A percentile compares a stretch with the other conserved stretches of the same genome.
Conservation (phyloP, 1,284 basidiomycete genomes). For the Ceratobasidium sp. region DNA sequence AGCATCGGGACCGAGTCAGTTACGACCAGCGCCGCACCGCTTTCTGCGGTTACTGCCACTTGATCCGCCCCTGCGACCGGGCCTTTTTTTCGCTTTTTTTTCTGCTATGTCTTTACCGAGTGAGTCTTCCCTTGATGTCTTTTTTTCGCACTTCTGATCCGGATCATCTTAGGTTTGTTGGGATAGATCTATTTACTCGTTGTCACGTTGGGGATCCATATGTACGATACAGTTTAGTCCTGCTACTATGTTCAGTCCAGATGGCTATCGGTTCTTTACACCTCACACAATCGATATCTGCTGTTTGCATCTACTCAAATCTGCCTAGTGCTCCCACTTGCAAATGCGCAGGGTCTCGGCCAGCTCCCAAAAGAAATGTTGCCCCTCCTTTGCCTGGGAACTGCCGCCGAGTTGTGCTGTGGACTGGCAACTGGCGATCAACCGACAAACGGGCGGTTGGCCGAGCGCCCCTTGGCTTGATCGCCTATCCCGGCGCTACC, state of each 20-base stretch:
- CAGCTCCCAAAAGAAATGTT: background rate
- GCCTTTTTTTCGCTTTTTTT: slow-evolving; percentile 19
- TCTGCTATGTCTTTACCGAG: slow-evolving; percentile 23
- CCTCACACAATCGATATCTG: slow-evolving; percentile 31
- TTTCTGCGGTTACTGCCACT: slow-evolving; percentile 24
- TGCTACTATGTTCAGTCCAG: slow-evolving; percentile 23
- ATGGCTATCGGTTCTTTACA: slow-evolving; percentile 36
- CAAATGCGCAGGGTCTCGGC: slow-evolving; percentile 12
- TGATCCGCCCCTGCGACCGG: background rate
- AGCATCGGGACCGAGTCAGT: slow-evolving; percentile 22
- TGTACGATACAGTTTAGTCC: slow-evolving; percentile 29
- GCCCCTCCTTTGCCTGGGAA: background rate
- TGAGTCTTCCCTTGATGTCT: slow-evolving; percentile 11
- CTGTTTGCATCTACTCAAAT: background rate
- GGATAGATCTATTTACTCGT: slow-evolving; percentile 43
- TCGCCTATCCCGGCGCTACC: slow-evolving; percentile 1
- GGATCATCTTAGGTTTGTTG: slow-evolving; percentile 10
- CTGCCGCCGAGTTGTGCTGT: background rate
- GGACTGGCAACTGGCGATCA: background rate
- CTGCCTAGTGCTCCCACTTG: slow-evolving; percentile 16
- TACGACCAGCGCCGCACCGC: slow-evolving; percentile 9
- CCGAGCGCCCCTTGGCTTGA: slow-evolving; percentile 6
- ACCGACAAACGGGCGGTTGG: background rate
- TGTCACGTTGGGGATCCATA: slow-evolving; percentile 16
- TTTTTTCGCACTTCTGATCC: slow-evolving; percentile 26